These are phyloP conservation scores for Hordeum pubiflorum DNA, from an alignment of 202 grass and related monocot genomes.

Conservation along the genomic window DNA sequence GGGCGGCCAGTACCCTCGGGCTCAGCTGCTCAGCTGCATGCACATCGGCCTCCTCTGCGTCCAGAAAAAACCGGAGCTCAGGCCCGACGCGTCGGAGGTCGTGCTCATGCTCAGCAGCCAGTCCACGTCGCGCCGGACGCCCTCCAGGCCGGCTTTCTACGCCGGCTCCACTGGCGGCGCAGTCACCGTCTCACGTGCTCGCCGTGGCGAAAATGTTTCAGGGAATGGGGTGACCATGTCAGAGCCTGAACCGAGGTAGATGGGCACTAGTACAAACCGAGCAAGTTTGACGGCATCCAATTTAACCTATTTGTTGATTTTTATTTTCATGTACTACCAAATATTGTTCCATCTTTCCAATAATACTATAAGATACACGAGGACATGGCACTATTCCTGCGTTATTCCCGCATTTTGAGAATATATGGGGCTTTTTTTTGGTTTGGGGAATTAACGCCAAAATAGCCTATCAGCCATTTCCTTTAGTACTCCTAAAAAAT, in stretches of 20 bases:
- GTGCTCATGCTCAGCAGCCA: slow-evolving; percentile 9
- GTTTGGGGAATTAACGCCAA: too few relatives aligned
- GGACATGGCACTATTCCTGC: too few relatives aligned
- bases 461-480: too few relatives aligned
- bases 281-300: too few relatives aligned
- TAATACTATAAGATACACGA: too few relatives aligned
- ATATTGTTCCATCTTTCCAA: too few relatives aligned
- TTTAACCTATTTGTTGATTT: too few relatives aligned
- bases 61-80: not conserved
- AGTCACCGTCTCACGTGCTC: not conserved
- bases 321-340: too few relatives aligned
- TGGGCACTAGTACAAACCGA: too few relatives aligned
- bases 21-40: slow-evolving; percentile 9
- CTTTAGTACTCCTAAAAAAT: too few relatives aligned
- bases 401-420: too few relatives aligned
- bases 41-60: slow-evolving; percentile 26
- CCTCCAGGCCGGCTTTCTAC: slow-evolving; percentile 15
- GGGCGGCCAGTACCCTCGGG: not conserved
- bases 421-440: too few relatives aligned
- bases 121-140: not conserved
- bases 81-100: slow-evolving; percentile 22
- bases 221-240: not conserved
- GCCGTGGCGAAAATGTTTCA: not conserved
- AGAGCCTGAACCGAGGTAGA: not conserved
- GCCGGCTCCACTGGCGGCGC: not conserved